These are phyloP conservation scores for Diaporthe humulicola DNA, from an alignment of 2,329 filamentous ascomycete genomes.

Conservation along the genomic window DNA sequence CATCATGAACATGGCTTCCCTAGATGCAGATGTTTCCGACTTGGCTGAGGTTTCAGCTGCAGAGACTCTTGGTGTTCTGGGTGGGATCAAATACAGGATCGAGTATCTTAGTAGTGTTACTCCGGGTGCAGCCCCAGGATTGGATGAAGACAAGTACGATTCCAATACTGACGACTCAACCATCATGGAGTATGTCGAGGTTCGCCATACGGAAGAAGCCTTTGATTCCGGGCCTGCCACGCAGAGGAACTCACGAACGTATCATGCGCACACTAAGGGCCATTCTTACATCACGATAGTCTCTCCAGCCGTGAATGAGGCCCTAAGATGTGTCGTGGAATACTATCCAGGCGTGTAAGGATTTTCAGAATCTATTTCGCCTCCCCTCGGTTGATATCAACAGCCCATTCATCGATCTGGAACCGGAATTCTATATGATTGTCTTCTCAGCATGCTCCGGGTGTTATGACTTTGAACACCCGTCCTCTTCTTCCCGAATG, in stretches of 20 bases:
- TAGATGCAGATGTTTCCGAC: background rate
- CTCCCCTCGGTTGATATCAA: no score
- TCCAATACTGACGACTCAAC: background rate
- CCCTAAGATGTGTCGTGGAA: background rate
- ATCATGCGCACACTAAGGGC: background rate
- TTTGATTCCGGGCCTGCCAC: background rate
- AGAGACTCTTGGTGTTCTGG: background rate
- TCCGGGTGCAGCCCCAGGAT: background rate
- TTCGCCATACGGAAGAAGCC: background rate
- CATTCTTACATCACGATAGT: background rate
- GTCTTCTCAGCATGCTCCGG: no score
- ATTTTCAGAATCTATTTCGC: background rate
- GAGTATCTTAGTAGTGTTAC: background rate
- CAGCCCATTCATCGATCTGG: no score
- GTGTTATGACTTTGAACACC: no score
- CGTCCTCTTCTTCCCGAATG: background rate
- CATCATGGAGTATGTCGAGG: background rate
- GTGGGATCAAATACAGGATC: background rate
- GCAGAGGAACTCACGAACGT: background rate
- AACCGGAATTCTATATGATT: no score
- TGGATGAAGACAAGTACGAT: background rate
- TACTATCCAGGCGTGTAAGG: background rate
- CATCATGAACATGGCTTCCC: background rate
- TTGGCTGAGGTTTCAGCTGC: background rate
- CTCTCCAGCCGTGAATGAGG: background rate